Evolutionary conservation across 1,284 basidiomycete genomes (phyloP), one percentile per base, ranked within the genome.

Genomic region (Pisolithus thermaeus): DNA sequence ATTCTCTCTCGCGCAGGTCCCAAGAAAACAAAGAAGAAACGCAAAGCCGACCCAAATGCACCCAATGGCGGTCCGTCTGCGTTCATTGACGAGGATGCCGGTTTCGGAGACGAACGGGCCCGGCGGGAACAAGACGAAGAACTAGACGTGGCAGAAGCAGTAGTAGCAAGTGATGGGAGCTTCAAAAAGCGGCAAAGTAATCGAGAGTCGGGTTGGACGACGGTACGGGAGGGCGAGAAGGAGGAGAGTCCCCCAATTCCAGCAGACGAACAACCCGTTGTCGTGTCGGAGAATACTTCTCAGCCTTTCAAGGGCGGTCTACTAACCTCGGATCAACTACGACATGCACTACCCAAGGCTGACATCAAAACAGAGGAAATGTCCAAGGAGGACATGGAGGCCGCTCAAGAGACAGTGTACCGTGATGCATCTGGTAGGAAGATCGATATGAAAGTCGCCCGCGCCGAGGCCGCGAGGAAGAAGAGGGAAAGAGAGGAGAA

Each of bases 391-490:
- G 82, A 83, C 56, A 78, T 80, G 54, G 76, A 80, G 47, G 78
- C 79, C 0, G 83, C 84, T 14, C 86, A 92, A 62, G 88, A 93
- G 66, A 99, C 97, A 0, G 83, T 99, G 11, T 97, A 99, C 69
- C 92, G 97, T 65, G 96, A 99, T 68, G 74, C 85, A 16, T 79
- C 81, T 7, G 97, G 97, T 18, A 80, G 87, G 58, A 88, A 89
- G 70, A 90, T 99, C 50, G 93, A 99, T 61, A 81, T 90, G 45
- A 89, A 89, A 62, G 81, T 87, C 1, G 87, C 87, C 38, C 80
- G 80, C 47, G 93, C 87, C 16, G 92, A 95, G 60, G 90, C 90
- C 36, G 85, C 85, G 45, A 72, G 82, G 57, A 69, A 80, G 64
- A 91, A 92, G 64, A 77, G 88, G 25, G 87, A 91, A 64, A 73